Evolutionary conservation across 495 filamentous ascomycete species (phyloP).

Genomic region (Cenococcum geophilum): DNA sequence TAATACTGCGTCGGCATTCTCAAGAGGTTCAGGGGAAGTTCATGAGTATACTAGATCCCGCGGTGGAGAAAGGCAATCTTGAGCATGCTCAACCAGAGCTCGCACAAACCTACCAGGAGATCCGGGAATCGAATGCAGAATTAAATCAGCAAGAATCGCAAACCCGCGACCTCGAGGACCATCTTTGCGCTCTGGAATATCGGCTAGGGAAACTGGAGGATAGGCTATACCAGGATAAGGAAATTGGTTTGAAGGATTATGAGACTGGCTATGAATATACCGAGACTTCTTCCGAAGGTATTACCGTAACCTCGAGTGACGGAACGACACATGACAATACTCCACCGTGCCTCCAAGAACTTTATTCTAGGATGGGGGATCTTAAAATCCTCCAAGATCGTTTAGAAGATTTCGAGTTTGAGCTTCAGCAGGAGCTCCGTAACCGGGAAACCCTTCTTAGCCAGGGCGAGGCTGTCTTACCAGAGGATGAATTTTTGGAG

Average conservation of each 20-base stretch:
- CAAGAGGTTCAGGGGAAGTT: not conserved
- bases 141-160: not conserved
- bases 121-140: not conserved
- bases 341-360: not conserved
- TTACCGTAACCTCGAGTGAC: not conserved
- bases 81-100: not conserved
- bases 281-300: not conserved
- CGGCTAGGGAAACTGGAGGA: not conserved
- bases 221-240: not conserved
- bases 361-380: slow-evolving; percentile 18
- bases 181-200: slow-evolving; percentile 10
- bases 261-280: not conserved
- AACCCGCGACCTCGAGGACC: slow-evolving; percentile 2
- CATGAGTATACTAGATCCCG: not conserved
- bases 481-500: slow-evolving; percentile 13
- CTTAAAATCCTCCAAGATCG: slow-evolving; percentile 1
- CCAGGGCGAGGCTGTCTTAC: not conserved
- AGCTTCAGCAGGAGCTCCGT: slow-evolving; percentile 9
- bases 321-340: not conserved
- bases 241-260: not conserved
- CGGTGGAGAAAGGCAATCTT: not conserved
- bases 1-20: not conserved
- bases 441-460: slow-evolving; percentile 10
- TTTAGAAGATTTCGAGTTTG: slow-evolving; percentile 4
- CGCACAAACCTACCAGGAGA: not conserved